Base-by-base conservation (phyloP, 148 eudicot species). In the Spergularia marina region DNA sequence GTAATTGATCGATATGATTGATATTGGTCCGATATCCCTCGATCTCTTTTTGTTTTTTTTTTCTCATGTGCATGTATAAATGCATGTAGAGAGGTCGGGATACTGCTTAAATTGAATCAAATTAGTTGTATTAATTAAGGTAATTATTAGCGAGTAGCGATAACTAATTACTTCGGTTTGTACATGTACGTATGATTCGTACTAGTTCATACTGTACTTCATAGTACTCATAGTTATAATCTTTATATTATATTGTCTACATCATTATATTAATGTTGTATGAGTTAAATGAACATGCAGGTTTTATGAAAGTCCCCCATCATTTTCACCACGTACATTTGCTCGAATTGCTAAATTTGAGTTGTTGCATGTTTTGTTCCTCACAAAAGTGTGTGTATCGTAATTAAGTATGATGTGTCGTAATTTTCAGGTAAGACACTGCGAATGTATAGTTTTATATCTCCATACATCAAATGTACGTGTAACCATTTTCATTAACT, bases 21-120 rank as follows among this genome's bases (percentile, higher is more conserved):
- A 30, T 30, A 30, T 30, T 30, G 36, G 36, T 30, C 36, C 36
- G 36, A 30, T 30, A 30, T 60, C 23, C 61, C 56, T 74, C n/a
- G n/a, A n/a, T n/a, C 71, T 66, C 23, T 55, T 76, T 81, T 76
- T 81, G 76, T 51, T 71, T 51, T 71, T 51, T 71, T 71, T 44
- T 55, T 49, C 71, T 65, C 60, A n/a, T 72, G 55, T 66, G 80
- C 73, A 71, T 71, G 63, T 76, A 17, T 53, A 49, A 65, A 56
- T 76, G 77, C 77, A 76, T 76, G 53, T 60, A 72, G 65, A 4
- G 25, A 65, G 73, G 57, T 77, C 65, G 77, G 79, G 73, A 75
- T 9, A 1, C 60, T 57, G 72, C 12, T 21, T 76, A 71, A 52
- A 9, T 70, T 25, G 11, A 70, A 70, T 4, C 47, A 8, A 34